Conservation (phyloP, 2,329 filamentous ascomycete species). For the Aspergillus sp. region DNA sequence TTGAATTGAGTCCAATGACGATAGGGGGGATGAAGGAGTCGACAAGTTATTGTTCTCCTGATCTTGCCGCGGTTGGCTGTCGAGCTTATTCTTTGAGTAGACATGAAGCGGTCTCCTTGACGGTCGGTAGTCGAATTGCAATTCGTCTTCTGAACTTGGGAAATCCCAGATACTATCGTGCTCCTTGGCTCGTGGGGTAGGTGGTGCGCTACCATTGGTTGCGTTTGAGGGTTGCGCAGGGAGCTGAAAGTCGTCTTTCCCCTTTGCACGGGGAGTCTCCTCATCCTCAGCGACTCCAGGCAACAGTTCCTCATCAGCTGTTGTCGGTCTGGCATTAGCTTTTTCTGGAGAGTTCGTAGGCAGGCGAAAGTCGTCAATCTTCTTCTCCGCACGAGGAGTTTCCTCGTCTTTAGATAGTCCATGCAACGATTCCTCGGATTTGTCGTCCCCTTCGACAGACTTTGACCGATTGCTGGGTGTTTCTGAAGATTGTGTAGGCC, state of each 20-base stretch:
- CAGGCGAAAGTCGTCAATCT: no score
- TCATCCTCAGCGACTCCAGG: background rate
- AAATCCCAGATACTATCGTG: conserved; percentile 30
- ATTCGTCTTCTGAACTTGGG: conserved; percentile 39
- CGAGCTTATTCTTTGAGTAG: conserved; percentile 10
- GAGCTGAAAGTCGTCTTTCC: background rate
- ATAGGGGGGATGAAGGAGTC: conserved; percentile 41
- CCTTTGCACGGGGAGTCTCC: conserved; percentile 3
- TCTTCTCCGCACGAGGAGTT: no score
- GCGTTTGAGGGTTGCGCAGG: conserved; percentile 3
- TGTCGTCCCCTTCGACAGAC: background rate
- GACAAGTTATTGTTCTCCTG: conserved; percentile 30
- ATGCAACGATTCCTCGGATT: no score
- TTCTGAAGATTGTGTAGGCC: background rate
- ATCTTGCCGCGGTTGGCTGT: conserved; percentile 5
- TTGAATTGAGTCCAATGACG: conserved; percentile 28
- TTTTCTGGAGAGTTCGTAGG: no score
- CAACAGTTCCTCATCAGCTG: background rate
- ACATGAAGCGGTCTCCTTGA: conserved; percentile 16
- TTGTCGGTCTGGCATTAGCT: no score
- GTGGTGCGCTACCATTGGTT: conserved; percentile 9
- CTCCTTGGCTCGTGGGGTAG: conserved; percentile 18
- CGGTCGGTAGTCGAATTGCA: conserved; percentile 33
- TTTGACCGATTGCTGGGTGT: background rate
- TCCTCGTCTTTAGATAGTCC: no score